Conservation (phyloP, 2,329 filamentous ascomycete species). For the Fusarium humuli region DNA sequence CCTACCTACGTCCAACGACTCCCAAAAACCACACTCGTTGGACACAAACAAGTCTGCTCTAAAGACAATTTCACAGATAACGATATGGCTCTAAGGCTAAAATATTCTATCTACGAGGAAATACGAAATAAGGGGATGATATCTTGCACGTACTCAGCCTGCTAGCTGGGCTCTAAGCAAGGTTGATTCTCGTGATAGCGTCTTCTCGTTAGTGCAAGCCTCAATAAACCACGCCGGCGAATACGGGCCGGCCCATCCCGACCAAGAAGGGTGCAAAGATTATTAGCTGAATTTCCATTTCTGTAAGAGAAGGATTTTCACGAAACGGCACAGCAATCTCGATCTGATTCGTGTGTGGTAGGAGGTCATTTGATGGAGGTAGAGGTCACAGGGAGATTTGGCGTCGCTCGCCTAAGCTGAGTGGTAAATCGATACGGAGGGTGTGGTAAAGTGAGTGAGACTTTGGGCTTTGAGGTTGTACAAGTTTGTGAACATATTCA, state of each 20-base stretch:
- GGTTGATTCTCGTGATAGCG: conserved; percentile 28
- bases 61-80: background rate
- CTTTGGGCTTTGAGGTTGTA: conserved; percentile 18
- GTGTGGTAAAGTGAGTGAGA: conserved; percentile 16
- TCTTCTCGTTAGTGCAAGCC: background rate
- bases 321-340: conserved; percentile 7
- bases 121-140: background rate
- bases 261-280: conserved; percentile 8
- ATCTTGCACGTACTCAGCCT: background rate
- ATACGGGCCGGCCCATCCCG: conserved; percentile 41
- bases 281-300: background rate
- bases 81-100: background rate
- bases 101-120: background rate
- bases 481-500: conserved; percentile 3
- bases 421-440: background rate
- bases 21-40: background rate
- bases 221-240: conserved; percentile 13
- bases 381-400: conserved; percentile 25
- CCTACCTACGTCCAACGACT: background rate
- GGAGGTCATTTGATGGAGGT: conserved; percentile 36
- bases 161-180: conserved; percentile 20
- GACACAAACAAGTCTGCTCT: background rate
- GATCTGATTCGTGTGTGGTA: conserved; percentile 31
- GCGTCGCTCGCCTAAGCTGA: conserved; percentile 24
- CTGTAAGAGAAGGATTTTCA: conserved; percentile 9